Base-by-base conservation (phyloP, 306 rosid genomes). In the Cucumis hystrix region DNA sequence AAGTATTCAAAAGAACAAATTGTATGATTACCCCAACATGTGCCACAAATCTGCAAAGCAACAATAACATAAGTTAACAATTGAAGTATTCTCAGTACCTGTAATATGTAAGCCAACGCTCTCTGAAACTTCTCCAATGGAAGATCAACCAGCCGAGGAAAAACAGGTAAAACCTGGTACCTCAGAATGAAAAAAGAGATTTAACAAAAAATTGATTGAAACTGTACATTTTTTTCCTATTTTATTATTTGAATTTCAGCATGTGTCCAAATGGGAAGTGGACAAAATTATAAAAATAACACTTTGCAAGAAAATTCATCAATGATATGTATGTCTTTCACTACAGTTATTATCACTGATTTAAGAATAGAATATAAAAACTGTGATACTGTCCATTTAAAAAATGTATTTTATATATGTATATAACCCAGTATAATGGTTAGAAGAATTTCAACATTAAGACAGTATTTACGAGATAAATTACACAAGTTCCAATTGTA, bases 81-180 rank as follows among this genome's bases (percentile, higher is more conserved):
- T 52, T 17, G 77, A 33, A 33, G 45, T 77, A 56, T 79, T 81
- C 75, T 65, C 49, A 16, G 76, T 88, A 96, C 99, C 99, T 96
- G 99, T 49, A 96, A 89, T 84, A 96, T 85, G 87, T 84, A 96
- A 79, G 99, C 99, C 80, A 96, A 96, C 18, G 99, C 98, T 83
- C 81, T 96, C 86, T 96, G 97, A 84, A 96, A 96, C 88, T 96
- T 96, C 55, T 96, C 99, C 83, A 89, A 80, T 72, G 99, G 97
- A 74, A 96, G 98, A 80, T 86, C 93, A 28, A 96, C 90, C 81
- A 96, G 96, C 78, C 84, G 91, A 65, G 99, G 98, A 77, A 96
- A 91, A 83, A 96, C 90, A 37, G 98, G 99, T 78, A 96, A 88
- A 71, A 96, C 99, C 98, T 96, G 98, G 79, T 8, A 77, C 58